These are phyloP conservation scores for Lactarius hatsudake DNA, from an alignment of 768 basidiomycete species.

Conservation along the genomic window DNA sequence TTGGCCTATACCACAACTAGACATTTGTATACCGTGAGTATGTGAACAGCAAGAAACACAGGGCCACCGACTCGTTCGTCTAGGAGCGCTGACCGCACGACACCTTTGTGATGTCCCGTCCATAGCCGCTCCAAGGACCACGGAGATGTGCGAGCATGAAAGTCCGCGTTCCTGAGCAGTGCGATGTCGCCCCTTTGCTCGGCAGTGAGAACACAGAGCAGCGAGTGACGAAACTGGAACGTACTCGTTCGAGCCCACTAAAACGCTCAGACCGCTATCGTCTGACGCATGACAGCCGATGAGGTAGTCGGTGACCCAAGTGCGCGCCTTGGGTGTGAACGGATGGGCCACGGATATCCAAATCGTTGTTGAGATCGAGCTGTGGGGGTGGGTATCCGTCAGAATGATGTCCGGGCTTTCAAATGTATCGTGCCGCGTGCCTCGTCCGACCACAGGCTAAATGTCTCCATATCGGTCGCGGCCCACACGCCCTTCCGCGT, in stretches of 20 bases:
- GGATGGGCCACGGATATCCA: slow-evolving; percentile 66
- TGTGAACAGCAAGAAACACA: background rate
- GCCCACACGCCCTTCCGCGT: slow-evolving; percentile 62
- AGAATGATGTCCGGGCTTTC: background rate
- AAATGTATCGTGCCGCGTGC: slow-evolving; percentile 35
- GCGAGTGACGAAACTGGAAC: slow-evolving; percentile 26
- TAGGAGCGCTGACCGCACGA: slow-evolving; percentile 35
- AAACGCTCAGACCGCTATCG: slow-evolving; percentile 47
- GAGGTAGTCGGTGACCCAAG: slow-evolving; percentile 81
- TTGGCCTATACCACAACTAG: slow-evolving; percentile 30
- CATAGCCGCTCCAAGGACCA: slow-evolving; percentile 35
- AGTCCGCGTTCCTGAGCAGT: slow-evolving; percentile 31
- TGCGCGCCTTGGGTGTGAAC: slow-evolving; percentile 52
- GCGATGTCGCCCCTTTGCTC: slow-evolving; percentile 35
- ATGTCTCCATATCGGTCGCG: slow-evolving; percentile 93
- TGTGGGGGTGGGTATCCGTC: slow-evolving; percentile 30
- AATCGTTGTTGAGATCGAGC: slow-evolving; percentile 56
- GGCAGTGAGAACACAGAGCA: background rate
- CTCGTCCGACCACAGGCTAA: slow-evolving; percentile 78
- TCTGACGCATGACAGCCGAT: slow-evolving; percentile 48
- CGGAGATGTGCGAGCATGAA: slow-evolving; percentile 28
- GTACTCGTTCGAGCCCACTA: slow-evolving; percentile 75
- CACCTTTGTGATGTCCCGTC: slow-evolving; percentile 33
- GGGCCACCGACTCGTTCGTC: slow-evolving; percentile 33
- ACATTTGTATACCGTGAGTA: background rate